Base-by-base conservation (phyloP, 139 green algal genomes). In the Chlamydomonas urium region DNA sequence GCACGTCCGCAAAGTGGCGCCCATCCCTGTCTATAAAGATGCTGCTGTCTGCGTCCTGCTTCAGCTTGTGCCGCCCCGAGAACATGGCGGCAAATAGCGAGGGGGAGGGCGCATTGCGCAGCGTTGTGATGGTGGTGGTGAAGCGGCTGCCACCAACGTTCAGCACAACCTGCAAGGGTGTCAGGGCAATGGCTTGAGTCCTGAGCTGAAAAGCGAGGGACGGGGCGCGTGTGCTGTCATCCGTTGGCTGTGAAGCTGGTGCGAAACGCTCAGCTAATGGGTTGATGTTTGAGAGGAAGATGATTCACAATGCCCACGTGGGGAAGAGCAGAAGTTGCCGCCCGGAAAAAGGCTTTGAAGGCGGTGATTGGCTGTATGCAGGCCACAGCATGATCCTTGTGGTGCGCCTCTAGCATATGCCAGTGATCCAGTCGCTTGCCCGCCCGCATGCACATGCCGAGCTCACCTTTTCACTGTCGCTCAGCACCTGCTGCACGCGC, bases 81-180 rank as follows among this genome's bases (percentile, higher is more conserved):
- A 92, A 92, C 87, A 92, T 92, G 56, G 87, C 87, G 23, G 67
- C 81, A 71, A 92, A 92, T 3, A 92, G 73, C 8, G 71, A 85
- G 24, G 85, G 85, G 14, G 59, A 66, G 48, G 87, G 83, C 5
- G 81, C 81, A 50, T 86, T 85, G 58, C 86, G 81, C 29, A 92
- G 61, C n/a, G 87, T 92, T 42, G 75, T 78, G 2, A 90, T 50
- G 1, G 80, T 89, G 48, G 87, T 92, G 6, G 81, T 88, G 79
- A 87, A 92, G 10, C 75, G 72, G 53, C 59, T 29, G 17, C 87
- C 87, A 23, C 87, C 87, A 24, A 92, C 80, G 50, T 86, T 90
- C 1, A 92, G 79, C 19, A 74, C 66, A 3, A 92, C 79, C 72
- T 90, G 77, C 45, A 53, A n/a, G 42, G 42, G 42, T 66, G n/a